phyloP scores from a whole-genome alignment of 805 yeast genomes.

The Lipomyces starkeyi region DNA sequence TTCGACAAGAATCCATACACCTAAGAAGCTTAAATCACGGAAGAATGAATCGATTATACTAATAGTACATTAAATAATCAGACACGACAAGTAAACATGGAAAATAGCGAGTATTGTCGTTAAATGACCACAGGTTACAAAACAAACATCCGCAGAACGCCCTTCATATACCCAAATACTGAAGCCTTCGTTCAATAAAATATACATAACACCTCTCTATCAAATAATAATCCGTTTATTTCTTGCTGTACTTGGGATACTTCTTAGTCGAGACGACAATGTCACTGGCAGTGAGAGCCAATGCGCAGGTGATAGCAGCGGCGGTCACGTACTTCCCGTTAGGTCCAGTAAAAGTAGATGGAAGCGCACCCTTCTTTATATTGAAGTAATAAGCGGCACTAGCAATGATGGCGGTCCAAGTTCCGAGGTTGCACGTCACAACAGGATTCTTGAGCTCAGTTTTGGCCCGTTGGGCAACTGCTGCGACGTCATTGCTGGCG shows the following conservation, averaged over 20 bases:
- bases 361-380: conserved; percentile 7
- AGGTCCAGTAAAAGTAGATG: conserved; percentile 12
- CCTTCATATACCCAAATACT: not conserved
- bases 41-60: not conserved
- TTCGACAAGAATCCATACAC: not conserved
- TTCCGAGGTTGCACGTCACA: conserved; percentile 14
- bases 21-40: not conserved
- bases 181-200: not conserved
- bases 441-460: conserved; percentile 22
- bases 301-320: conserved; percentile 8
- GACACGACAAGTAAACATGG: not conserved
- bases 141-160: not conserved
- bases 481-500: not conserved
- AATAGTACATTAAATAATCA: not conserved
- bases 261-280: conserved; percentile 13
- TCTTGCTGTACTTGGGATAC: conserved; percentile 19
- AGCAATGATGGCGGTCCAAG: conserved; percentile 17
- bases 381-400: not conserved
- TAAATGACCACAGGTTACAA: not conserved
- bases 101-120: not conserved
- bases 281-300: conserved; percentile 21
- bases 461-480: not conserved
- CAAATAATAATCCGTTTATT: not conserved
- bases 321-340: conserved; percentile 8
- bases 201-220: not conserved